A percentile compares a stretch with the other conserved stretches of the same genome.
These are phyloP conservation scores for Didymella exigua DNA, from an alignment of 2,329 filamentous ascomycete species.

Conservation along the genomic window DNA sequence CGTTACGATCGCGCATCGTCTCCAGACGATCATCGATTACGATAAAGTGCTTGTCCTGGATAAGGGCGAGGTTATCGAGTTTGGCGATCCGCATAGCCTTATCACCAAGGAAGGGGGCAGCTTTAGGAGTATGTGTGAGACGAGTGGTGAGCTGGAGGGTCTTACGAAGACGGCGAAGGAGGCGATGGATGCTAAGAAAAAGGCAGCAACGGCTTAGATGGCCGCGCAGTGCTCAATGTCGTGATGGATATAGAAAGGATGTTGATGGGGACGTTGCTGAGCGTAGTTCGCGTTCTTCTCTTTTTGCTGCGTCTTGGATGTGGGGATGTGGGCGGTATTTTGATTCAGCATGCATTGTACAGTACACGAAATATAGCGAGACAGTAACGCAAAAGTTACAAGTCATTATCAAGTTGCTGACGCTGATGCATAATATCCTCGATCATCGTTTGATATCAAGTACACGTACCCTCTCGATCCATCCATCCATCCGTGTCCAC, in stretches of 20 bases:
- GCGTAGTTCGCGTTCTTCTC: background rate
- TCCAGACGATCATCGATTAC: slow-evolving; percentile 97
- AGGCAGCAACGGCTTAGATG: background rate
- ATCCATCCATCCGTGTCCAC: no score
- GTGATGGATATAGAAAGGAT: background rate
- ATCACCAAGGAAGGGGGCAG: slow-evolving; percentile 65
- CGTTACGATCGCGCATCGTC: slow-evolving; percentile 92
- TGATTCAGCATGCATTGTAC: background rate
- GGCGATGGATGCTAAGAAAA: slow-evolving; percentile 44
- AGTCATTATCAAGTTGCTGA: no score
- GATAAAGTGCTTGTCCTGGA: slow-evolving; percentile 96
- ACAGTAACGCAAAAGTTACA: slow-evolving; percentile 3
- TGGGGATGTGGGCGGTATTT: slow-evolving; percentile 1
- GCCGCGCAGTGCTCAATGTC: background rate
- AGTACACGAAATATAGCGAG: no score
- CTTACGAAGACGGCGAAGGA: slow-evolving; percentile 62
- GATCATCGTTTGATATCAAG: no score
- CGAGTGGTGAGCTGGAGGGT: slow-evolving; percentile 63
- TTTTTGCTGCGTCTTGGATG: background rate
- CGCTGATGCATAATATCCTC: no score
- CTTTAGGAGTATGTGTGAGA: slow-evolving; percentile 72
- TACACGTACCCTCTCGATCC: no score
- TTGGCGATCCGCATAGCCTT: slow-evolving; percentile 84
- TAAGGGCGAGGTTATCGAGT: slow-evolving; percentile 85
- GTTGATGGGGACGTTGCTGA: background rate